A percentile compares a stretch with the other conserved stretches of the same genome.
Conservation (phyloP, 345 rosid genomes). For the Crucihimalaya himalaica region DNA sequence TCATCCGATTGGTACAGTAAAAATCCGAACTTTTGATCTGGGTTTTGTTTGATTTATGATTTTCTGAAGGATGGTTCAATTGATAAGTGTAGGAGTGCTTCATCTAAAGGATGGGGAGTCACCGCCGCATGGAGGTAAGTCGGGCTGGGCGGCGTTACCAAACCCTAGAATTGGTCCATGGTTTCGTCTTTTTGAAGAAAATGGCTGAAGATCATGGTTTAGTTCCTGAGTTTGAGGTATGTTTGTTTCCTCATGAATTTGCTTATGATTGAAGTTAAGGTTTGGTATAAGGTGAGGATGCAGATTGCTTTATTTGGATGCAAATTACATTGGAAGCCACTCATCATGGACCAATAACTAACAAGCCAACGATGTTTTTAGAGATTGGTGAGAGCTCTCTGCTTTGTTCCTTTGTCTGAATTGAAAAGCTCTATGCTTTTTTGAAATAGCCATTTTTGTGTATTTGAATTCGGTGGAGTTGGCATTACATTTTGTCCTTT, state of each 20-base stretch:
- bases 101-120: conserved; percentile 78
- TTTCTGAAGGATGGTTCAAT: conserved; percentile 6
- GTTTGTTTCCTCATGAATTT: neutral
- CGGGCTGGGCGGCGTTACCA: conserved; percentile 92
- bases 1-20: conserved; percentile 76
- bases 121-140: conserved; percentile 87
- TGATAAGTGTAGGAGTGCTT: conserved; percentile 59
- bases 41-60: neutral
- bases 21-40: neutral
- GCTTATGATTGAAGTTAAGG: neutral
- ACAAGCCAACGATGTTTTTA: conserved; percentile 80
- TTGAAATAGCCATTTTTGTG: neutral
- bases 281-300: neutral
- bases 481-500: too few species aligned
- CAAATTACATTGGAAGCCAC: conserved; percentile 92
- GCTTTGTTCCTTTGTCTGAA: neutral
- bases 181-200: conserved; percentile 72
- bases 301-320: conserved; percentile 20
- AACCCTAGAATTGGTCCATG: conserved; percentile 89
- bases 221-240: conserved; percentile 98
- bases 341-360: conserved; percentile 91
- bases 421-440: conserved; percentile 4
- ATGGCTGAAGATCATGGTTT: conserved; percentile 67
- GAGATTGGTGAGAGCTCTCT: conserved; percentile 66
- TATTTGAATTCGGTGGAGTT: neutral